These are phyloP conservation scores for Thinopyrum obtusiflorum DNA, from an alignment of 202 grass and related monocot genomes.

Conservation along the genomic window DNA sequence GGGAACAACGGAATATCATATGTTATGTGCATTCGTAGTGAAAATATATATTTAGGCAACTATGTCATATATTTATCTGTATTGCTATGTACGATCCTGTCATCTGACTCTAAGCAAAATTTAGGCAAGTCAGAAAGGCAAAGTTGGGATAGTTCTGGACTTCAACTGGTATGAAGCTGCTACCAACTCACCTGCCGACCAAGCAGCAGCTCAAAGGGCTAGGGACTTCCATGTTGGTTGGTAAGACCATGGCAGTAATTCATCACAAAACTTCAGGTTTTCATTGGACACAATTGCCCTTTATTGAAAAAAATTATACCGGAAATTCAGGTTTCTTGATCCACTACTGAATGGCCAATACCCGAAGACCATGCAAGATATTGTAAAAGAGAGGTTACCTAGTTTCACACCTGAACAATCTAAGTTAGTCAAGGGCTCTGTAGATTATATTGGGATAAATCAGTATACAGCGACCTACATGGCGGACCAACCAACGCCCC, in stretches of 20 bases:
- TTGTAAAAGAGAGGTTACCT: slow-evolving; percentile 80
- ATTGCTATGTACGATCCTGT: slow-evolving; percentile 5
- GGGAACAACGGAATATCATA: not conserved
- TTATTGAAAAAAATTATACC: not conserved
- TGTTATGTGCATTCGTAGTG: not conserved
- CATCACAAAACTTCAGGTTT: not conserved
- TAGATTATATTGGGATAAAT: slow-evolving; percentile 72
- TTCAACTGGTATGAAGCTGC: slow-evolving; percentile 88
- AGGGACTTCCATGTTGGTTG: slow-evolving; percentile 92
- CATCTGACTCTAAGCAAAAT: slow-evolving; percentile 1
- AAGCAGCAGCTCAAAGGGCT: slow-evolving; percentile 73
- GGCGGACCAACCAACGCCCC: slow-evolving; percentile 29
- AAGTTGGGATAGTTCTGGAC: slow-evolving; percentile 73
- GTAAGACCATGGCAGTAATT: slow-evolving; percentile 39
- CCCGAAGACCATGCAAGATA: slow-evolving; percentile 71
- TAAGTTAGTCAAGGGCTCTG: slow-evolving; percentile 72
- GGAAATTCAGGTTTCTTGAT: slow-evolving; percentile 67
- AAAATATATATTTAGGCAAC: not conserved
- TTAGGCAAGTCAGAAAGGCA: slow-evolving; percentile 76
- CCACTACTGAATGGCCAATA: slow-evolving; percentile 78
- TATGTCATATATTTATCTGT: not conserved
- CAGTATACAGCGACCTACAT: slow-evolving; percentile 80
- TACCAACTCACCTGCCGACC: slow-evolving; percentile 57
- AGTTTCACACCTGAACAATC: slow-evolving; percentile 60
- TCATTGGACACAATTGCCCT: not conserved